Evolutionary conservation across 495 filamentous ascomycete genomes (phyloP).

Genomic region (Aspergillus bertholletiae): DNA sequence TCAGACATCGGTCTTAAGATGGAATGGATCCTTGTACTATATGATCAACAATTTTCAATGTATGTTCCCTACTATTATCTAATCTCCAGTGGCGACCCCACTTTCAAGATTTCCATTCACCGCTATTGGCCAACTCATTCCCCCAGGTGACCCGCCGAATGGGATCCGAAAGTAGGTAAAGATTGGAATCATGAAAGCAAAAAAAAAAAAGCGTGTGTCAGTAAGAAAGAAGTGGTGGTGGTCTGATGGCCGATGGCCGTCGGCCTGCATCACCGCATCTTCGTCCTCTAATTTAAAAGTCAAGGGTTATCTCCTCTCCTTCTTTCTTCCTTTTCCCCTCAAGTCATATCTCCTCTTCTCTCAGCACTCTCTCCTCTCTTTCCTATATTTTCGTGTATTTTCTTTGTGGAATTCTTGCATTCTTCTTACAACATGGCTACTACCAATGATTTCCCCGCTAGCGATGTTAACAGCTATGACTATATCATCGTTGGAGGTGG

Average conservation of each 20-base stretch:
- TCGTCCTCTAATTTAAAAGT: constrained; percentile 1
- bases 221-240: constrained; percentile 9
- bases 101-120: not conserved
- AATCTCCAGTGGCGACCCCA: not conserved
- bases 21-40: too few species aligned
- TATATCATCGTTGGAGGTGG: constrained; percentile 85
- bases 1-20: too few species aligned
- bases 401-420: not conserved
- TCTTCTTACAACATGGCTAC: constrained; percentile 47
- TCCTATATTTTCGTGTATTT: not conserved
- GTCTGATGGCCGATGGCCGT: constrained; percentile 2
- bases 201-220: not conserved
- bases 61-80: not conserved
- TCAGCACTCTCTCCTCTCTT: constrained; percentile 3
- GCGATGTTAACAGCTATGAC: constrained; percentile 68
- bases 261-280: constrained; percentile 3
- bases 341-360: constrained; percentile 1
- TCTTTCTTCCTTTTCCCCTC: not conserved
- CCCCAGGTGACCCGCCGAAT: not conserved
- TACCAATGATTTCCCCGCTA: constrained; percentile 55
- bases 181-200: not conserved
- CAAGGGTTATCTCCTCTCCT: not conserved
- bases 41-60: not conserved
- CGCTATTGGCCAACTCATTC: not conserved
- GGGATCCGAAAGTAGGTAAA: not conserved